phyloP scores from a whole-genome alignment of 768 basidiomycete genomes.

The Amanita subjunquillea region DNA sequence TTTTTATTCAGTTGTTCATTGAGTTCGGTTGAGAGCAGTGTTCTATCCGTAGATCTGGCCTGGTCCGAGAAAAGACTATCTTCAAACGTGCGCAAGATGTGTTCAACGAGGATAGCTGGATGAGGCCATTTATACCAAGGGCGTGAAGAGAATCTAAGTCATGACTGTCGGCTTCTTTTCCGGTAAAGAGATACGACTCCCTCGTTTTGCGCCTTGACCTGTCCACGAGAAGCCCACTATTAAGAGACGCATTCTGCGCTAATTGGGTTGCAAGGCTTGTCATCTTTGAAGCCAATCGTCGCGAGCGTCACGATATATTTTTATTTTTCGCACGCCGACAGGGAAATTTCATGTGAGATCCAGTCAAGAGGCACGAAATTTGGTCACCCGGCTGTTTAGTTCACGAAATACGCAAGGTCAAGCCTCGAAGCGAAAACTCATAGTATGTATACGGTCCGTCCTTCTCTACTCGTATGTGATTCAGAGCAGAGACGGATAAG shows the following conservation, averaged over 20 bases:
- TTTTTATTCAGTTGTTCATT: conserved; percentile 51
- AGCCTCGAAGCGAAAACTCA: too few relatives aligned
- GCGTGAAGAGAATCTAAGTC: conserved; percentile 84
- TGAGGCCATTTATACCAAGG: conserved; percentile 68
- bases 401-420: too few relatives aligned
- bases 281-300: background rate
- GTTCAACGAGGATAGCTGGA: conserved; percentile 58
- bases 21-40: conserved; percentile 55
- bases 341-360: too few relatives aligned
- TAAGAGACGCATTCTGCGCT: conserved; percentile 68
- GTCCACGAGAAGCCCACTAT: conserved; percentile 61
- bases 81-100: conserved; percentile 53
- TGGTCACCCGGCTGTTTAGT: too few relatives aligned
- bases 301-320: too few relatives aligned
- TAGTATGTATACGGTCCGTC: too few relatives aligned
- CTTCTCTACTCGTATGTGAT: too few relatives aligned
- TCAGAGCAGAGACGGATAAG: too few relatives aligned
- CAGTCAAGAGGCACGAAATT: too few relatives aligned
- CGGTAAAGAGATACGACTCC: conserved; percentile 84
- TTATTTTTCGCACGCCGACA: too few relatives aligned
- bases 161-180: conserved; percentile 71
- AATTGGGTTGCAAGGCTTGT: conserved; percentile 71
- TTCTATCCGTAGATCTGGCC: conserved; percentile 68
- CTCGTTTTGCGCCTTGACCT: conserved; percentile 49
- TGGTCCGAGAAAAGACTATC: conserved; percentile 71